phyloP scores from a whole-genome alignment of 2,329 filamentous ascomycete genomes.

The Trichoderma breve region DNA sequence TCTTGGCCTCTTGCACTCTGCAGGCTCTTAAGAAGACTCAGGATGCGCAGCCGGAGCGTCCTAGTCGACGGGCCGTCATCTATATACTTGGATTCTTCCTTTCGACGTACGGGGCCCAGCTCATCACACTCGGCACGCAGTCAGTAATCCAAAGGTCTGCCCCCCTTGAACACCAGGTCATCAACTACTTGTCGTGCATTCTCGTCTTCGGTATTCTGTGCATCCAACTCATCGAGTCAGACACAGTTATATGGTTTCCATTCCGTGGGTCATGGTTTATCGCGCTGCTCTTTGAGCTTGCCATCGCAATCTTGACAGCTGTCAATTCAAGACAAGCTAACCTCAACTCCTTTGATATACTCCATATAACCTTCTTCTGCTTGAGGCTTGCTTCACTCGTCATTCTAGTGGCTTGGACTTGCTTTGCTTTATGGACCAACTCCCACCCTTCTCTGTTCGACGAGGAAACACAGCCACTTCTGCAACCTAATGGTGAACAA shows the following conservation, averaged over 20 bases:
- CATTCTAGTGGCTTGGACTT: slow-evolving; percentile 30
- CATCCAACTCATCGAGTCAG: slow-evolving; percentile 50
- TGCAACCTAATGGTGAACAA: slow-evolving; percentile 35
- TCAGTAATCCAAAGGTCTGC: slow-evolving; percentile 19
- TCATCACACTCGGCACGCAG: slow-evolving; percentile 37
- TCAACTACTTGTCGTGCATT: slow-evolving; percentile 60
- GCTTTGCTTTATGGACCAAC: slow-evolving; percentile 29
- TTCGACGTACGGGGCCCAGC: slow-evolving; percentile 48
- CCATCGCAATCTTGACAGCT: slow-evolving; percentile 37
- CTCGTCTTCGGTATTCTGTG: slow-evolving; percentile 63
- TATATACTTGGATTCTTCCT: slow-evolving; percentile 46
- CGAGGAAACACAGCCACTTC: slow-evolving; percentile 58
- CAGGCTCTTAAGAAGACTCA: slow-evolving; percentile 40
- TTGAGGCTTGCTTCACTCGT: slow-evolving; percentile 28
- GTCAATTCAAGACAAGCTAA: slow-evolving; percentile 3
- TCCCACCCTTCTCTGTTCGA: slow-evolving; percentile 38
- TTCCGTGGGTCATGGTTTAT: slow-evolving; percentile 62
- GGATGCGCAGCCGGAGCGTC: slow-evolving; percentile 20
- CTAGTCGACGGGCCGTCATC: slow-evolving; percentile 30
- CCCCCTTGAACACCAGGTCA: slow-evolving; percentile 47
- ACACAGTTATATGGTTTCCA: slow-evolving; percentile 58
- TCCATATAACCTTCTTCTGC: slow-evolving; percentile 26
- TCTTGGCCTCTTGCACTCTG: slow-evolving; percentile 52
- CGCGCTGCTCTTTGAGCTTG: slow-evolving; percentile 55
- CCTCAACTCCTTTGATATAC: slow-evolving; percentile 24